Conservation (phyloP, 1,139 yeast genomes). For the Lipomyces yarrowii region DNA sequence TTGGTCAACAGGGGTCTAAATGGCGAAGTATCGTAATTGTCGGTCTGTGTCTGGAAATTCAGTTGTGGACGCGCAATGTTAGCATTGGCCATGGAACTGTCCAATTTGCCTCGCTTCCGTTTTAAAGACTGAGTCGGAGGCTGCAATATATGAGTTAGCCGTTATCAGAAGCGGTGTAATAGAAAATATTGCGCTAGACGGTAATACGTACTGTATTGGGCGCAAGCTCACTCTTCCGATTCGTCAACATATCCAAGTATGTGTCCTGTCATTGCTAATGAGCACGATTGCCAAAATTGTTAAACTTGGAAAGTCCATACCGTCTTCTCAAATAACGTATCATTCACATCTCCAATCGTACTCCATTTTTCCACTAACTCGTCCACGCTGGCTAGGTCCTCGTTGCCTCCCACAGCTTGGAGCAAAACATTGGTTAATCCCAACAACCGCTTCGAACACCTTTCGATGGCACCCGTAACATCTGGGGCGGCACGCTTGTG, state of each 20-base stretch:
- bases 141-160: background rate
- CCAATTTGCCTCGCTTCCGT: conserved; percentile 22
- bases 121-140: background rate
- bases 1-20: conserved; percentile 57
- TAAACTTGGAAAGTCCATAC: conserved; percentile 18
- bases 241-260: conserved; percentile 55
- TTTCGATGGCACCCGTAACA: conserved; percentile 50
- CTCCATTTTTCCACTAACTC: conserved; percentile 61
- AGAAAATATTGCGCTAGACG: background rate
- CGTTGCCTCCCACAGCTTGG: conserved; percentile 48
- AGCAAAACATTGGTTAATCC: conserved; percentile 58
- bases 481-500: conserved; percentile 65
- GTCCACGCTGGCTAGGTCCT: conserved; percentile 48
- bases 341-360: conserved; percentile 62
- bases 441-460: conserved; percentile 52
- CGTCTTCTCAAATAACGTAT: conserved; percentile 66
- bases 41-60: conserved; percentile 58
- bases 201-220: conserved; percentile 15
- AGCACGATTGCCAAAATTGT: background rate
- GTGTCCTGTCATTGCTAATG: conserved; percentile 49
- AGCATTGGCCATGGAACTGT: conserved; percentile 36
- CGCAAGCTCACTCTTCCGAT: conserved; percentile 20
- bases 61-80: conserved; percentile 73
- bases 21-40: conserved; percentile 70
- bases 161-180: background rate